Evolutionary conservation across 257 asterid genomes (phyloP), one percentile per base, ranked within the genome.

Genomic region (Prunella vulgaris): DNA sequence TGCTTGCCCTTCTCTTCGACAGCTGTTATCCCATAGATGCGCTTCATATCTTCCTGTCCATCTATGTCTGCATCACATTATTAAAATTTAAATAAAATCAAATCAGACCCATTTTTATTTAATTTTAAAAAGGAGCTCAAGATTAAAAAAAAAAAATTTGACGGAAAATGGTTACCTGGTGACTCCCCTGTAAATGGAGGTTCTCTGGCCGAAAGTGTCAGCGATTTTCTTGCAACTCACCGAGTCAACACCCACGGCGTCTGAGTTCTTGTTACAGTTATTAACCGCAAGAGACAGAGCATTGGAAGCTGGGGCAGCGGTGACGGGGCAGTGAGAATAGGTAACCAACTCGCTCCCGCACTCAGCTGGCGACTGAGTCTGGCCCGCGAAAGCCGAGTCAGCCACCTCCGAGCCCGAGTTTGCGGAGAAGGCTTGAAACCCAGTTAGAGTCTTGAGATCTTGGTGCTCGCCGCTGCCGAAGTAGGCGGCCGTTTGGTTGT

Each of bases 1-100:
- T 4, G 98, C 98, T 81, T 91, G 97, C 27, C 99, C 99, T 67
- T 94, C 99, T 53, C 97, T 87, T 75, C 97, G 86, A 82, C 98
- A 91, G 96, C 97, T 91, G 86, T 94, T 94, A 78, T 94, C 99
- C 99, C 99, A 94, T 20, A 93, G 96, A 85, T 91, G 99, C 71
- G 99, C 99, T 82, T 94, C 99, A 64, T 94, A 94, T 89, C 99
- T 91, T 9, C 99, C 99, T 13, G 99, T 94, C 98, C 98, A 91
- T 83, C 98, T 85, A 70, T 94, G 99, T 54, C 99, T 94, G 81
- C 66, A 86, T 63, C 66, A 72, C 37, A 60, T 48, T 71, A 64
- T 0, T 2, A 22, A 9, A 32, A 42, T 42, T 42, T 10, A 42
- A 10, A 2, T 13, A 7, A 10, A 21, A 33, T 15, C 52, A 61